phyloP scores from a whole-genome alignment of 768 basidiomycete genomes.

The Pisolithus sp. region DNA sequence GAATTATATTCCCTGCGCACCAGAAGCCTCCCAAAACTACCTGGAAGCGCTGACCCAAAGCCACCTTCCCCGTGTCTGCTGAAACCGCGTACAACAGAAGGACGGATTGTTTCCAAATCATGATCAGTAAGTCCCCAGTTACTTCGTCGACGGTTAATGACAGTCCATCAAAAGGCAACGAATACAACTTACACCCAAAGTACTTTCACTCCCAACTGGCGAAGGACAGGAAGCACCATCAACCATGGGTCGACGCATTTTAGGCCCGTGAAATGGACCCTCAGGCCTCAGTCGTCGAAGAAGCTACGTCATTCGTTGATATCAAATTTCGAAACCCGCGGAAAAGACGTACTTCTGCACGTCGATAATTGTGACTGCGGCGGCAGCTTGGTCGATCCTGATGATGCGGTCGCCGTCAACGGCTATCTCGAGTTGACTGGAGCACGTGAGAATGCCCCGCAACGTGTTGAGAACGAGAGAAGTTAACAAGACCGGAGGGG shows the following conservation, averaged over 20 bases:
- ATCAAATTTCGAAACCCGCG: conserved; percentile 1
- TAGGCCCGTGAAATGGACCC: conserved; percentile 29
- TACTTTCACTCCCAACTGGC: conserved; percentile 47
- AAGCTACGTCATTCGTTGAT: conserved; percentile 33
- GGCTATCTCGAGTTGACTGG: conserved; percentile 38
- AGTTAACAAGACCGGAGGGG: conserved; percentile 38
- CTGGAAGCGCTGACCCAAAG: conserved; percentile 50
- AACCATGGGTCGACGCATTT: too few relatives aligned
- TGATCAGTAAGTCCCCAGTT: conserved; percentile 70
- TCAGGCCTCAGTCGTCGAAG: conserved; percentile 51
- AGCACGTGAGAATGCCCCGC: neutral
- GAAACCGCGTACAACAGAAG: conserved; percentile 43
- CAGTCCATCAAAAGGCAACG: neutral
- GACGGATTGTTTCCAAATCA: conserved; percentile 60
- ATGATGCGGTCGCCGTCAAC: conserved; percentile 36
- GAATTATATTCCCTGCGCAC: conserved; percentile 57
- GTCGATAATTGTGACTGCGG: conserved; percentile 59
- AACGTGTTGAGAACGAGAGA: conserved; percentile 44
- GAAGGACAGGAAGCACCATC: conserved; percentile 40
- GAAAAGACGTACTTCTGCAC: conserved; percentile 60
- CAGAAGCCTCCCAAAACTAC: conserved; percentile 46
- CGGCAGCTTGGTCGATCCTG: conserved; percentile 40
- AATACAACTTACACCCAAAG: conserved; percentile 52
- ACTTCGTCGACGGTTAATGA: conserved; percentile 25
- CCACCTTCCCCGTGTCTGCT: conserved; percentile 25